Conservation (phyloP, 257 asterid species). For the Marsdenia floribunda region DNA sequence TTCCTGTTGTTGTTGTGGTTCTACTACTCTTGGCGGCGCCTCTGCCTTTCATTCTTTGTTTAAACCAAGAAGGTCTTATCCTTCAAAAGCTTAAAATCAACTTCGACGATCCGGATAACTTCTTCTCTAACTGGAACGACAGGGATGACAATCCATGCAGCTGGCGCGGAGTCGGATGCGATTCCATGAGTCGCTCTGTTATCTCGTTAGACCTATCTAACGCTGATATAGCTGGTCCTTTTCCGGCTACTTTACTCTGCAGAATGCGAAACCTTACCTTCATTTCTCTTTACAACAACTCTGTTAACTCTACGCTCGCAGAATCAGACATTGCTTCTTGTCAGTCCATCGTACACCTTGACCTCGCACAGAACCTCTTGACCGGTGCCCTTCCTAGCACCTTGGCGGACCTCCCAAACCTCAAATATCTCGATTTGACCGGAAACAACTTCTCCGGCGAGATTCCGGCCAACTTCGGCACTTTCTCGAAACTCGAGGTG, state of each 20-base stretch:
- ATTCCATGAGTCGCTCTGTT: conserved; percentile 42
- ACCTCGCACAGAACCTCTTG: conserved; percentile 71
- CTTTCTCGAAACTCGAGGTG: conserved; percentile 69
- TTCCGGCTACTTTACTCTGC: conserved; percentile 65
- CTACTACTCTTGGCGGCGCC: conserved; percentile 23
- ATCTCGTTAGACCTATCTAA: conserved; percentile 68
- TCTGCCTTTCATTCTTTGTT: conserved; percentile 29
- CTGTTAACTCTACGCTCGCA: conserved; percentile 53
- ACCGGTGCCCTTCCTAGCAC: conserved; percentile 60
- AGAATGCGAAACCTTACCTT: conserved; percentile 43
- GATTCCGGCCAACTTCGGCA: conserved; percentile 72
- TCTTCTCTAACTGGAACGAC: conserved; percentile 66
- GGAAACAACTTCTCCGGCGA: conserved; percentile 91
- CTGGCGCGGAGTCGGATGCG: conserved; percentile 79
- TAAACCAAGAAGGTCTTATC: conserved; percentile 59
- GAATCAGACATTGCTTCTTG: conserved; percentile 45
- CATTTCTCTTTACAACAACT: conserved; percentile 69
- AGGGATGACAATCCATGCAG: conserved; percentile 57
- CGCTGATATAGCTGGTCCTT: conserved; percentile 78
- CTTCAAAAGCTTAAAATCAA: conserved; percentile 59
- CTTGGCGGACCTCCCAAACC: conserved; percentile 53
- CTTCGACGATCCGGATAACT: conserved; percentile 69
- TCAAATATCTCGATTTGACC: conserved; percentile 72
- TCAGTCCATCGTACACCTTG: conserved; percentile 65
- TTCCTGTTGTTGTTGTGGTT: conserved; percentile 22